Evolutionary conservation across 768 basidiomycete species (phyloP), one percentile per base, ranked within the genome.

Genomic region (Ephemerocybe angulata): DNA sequence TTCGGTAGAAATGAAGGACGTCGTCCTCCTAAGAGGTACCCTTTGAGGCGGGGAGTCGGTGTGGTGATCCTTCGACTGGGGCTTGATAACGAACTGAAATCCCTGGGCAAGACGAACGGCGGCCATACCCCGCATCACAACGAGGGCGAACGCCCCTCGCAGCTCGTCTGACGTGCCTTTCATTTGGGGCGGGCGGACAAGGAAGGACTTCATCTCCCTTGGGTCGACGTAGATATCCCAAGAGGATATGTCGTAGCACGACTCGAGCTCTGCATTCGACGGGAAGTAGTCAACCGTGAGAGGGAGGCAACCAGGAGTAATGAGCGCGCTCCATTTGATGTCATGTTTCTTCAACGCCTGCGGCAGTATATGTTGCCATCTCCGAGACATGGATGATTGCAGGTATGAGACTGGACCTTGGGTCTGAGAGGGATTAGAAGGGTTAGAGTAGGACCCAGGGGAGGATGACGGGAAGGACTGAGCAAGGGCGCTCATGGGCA

Each of bases 271-370:
- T 22, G 84, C 73, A 19, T 76, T 76, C 10, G 84, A 80, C 0
- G 96, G 95, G 60, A 96, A 86, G 63, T 92, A 84, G 63, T 96
- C 94, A 12, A 90, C 87, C 0, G 94, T 94, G 49, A 98, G 78
- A 5, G 96, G 96, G 1, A 98, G 79, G 62, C 91, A 95, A 11
- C 85, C 82, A 0, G 95, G 94, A 0, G 90, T 88, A 49, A 86
- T 79, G 65, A 94, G 85, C 10, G 86, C 86, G 59, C 82, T 84
- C 96, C 96, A 98, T 67, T 98, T 97, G 68, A 94, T 80, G 42
- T 95, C 87, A 57, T 93, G 85, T 67, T 92, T 88, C 65, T 83
- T 87, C 24, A 81, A 67, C 6, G 85, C 82, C 17, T 79, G 78
- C 0, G 93, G 86, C 63, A 89, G 87, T 56, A 88, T 81, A 65